Base-by-base conservation (phyloP, 805 yeast genomes). In the Candida hungchunana region DNA sequence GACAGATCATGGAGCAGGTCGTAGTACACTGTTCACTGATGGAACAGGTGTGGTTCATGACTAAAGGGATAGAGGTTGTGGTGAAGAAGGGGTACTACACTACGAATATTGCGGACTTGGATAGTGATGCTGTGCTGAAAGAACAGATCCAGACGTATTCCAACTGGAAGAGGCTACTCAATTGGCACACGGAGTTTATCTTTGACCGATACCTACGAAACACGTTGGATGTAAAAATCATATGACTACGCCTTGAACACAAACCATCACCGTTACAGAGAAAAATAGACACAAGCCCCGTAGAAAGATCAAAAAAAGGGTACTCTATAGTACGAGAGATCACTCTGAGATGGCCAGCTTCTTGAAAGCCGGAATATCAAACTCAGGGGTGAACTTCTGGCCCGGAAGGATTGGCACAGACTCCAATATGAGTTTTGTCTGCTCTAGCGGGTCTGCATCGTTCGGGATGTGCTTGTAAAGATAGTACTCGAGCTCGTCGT, bases 361-460 rank as follows among this genome's bases (percentile, higher is more conserved):
- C 53, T 75, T 60, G 41, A 62, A 71, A 11, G 86, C 93, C 10
- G 93, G 86, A 24, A 76, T 73, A 30, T 75, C 73, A 55, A 83
- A 83, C 45, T 77, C 72, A 18, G 71, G 74, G 14, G 77, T 73
- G 51, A 79, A 77, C 34, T 64, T 49, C 53, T 87, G 95, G 13
- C 95, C 95, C 1, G 95, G 95, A 29, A 87, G 60, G 28, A 89
- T 73, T 3, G 96, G 96, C 15, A 79, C 85, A 31, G 81, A 63
- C 35, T 75, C 75, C 37, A 80, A 66, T 19, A 88, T 68, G 34
- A 75, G 69, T 37, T 70, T 64, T 34, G 69, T 69, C 53, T 82
- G 73, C 21, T 64, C 64, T 31, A 74, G 74, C n/a, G 77, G 66
- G 34, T 66, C 62, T n/a, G 67, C 62, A 20, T 64, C 62, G n/a